Percentiles rank a stretch among this genome's conserved stretches.
These are phyloP conservation scores for Aspergillus costaricaensis DNA, from an alignment of 2,329 filamentous ascomycete genomes.

Conservation along the genomic window DNA sequence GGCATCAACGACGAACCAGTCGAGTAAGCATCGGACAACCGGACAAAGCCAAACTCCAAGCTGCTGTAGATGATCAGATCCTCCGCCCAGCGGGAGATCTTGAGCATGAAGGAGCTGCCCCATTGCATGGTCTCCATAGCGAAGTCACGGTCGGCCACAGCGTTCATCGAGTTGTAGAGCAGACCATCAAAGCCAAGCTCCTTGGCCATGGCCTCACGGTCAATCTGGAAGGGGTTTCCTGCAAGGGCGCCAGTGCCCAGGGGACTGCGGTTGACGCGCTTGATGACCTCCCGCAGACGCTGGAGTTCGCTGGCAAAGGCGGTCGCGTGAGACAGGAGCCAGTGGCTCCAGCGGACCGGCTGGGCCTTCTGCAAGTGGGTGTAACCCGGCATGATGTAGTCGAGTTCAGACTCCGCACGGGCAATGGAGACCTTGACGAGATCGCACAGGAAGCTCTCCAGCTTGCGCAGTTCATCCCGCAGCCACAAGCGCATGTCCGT, in stretches of 20 bases:
- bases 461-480: slow-evolving; percentile 68
- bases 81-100: slow-evolving; percentile 78
- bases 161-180: slow-evolving; percentile 75
- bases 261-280: slow-evolving; percentile 70
- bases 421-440: slow-evolving; percentile 69
- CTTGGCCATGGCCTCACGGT: slow-evolving; percentile 74
- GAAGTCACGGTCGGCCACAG: slow-evolving; percentile 77
- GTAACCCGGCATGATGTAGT: slow-evolving; percentile 82
- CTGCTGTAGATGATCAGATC: slow-evolving; percentile 83
- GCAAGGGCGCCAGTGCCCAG: slow-evolving; percentile 76
- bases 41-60: slow-evolving; percentile 74
- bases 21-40: slow-evolving; percentile 75
- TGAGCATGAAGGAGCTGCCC: slow-evolving; percentile 74
- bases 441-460: slow-evolving; percentile 68
- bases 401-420: slow-evolving; percentile 73
- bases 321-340: slow-evolving; percentile 73
- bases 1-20: slow-evolving; percentile 79
- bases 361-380: slow-evolving; percentile 81
- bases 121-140: slow-evolving; percentile 80
- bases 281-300: slow-evolving; percentile 70
- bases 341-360: slow-evolving; percentile 82
- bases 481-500: slow-evolving; percentile 92
- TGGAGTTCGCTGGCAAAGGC: slow-evolving; percentile 74
- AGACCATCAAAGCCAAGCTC: slow-evolving; percentile 79
- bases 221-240: slow-evolving; percentile 79